Percentiles rank a stretch among this genome's conserved stretches.
Evolutionary conservation across 306 rosid species (phyloP).

Genomic region (Ochetophila trinervis): DNA sequence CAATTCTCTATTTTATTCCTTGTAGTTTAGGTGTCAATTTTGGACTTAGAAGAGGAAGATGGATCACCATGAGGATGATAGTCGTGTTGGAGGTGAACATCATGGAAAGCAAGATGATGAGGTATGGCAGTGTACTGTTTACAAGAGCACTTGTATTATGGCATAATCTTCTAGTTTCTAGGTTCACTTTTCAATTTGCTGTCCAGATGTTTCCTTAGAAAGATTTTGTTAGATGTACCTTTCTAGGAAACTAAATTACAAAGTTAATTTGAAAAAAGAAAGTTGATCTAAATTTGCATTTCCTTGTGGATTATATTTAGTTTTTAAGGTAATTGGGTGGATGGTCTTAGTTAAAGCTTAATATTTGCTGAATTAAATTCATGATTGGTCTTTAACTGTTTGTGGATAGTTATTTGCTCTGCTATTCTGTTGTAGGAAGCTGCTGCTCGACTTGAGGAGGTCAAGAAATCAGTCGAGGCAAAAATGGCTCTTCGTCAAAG

Average conservation of each 20-base stretch:
- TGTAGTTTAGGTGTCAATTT: slow-evolving; percentile 16
- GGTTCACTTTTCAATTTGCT: background rate
- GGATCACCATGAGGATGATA: slow-evolving; percentile 77
- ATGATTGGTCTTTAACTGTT: background rate
- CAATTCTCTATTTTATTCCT: background rate
- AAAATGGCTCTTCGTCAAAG: slow-evolving; percentile 80
- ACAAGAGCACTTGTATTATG: background rate
- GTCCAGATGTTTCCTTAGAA: background rate
- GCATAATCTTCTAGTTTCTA: background rate
- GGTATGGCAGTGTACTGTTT: slow-evolving; percentile 36
- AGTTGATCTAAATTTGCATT: background rate
- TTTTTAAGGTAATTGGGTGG: too few relatives aligned
- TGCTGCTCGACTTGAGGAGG: slow-evolving; percentile 84
- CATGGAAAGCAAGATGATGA: slow-evolving; percentile 81
- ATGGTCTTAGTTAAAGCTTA: too few relatives aligned
- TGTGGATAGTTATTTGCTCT: background rate
- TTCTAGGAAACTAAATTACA: background rate
- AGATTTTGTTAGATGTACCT: background rate
- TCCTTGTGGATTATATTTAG: background rate
- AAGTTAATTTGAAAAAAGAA: background rate
- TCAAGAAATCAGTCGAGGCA: slow-evolving; percentile 80
- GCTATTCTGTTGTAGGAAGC: slow-evolving; percentile 57
- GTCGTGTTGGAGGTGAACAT: slow-evolving; percentile 47
- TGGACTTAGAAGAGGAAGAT: slow-evolving; percentile 26
- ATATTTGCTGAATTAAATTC: background rate